Conservation (phyloP, 129 eudicot species). For the Saposhnikovia divaricata region DNA sequence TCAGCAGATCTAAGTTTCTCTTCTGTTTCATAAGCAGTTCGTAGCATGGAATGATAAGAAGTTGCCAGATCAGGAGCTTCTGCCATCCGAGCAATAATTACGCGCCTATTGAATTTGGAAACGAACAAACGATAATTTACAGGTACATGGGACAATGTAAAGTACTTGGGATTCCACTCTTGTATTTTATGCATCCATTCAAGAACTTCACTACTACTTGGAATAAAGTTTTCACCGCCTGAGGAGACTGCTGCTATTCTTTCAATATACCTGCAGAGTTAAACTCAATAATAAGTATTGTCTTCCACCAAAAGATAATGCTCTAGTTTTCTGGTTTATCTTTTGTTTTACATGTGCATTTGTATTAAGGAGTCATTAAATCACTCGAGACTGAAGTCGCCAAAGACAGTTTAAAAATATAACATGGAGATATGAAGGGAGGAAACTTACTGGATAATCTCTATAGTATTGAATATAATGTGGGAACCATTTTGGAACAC, state of each 20-base stretch:
- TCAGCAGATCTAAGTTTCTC: slow-evolving; percentile 57
- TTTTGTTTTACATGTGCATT: background rate
- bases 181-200: slow-evolving; percentile 87
- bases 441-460: slow-evolving; percentile 72
- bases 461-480: slow-evolving; percentile 61
- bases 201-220: slow-evolving; percentile 43
- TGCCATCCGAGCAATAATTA: slow-evolving; percentile 82
- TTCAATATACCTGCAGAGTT: slow-evolving; percentile 61
- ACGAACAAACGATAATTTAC: slow-evolving; percentile 48
- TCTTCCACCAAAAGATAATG: background rate
- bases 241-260: slow-evolving; percentile 79
- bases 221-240: slow-evolving; percentile 37
- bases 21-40: slow-evolving; percentile 69
- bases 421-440: background rate
- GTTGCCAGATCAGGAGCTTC: slow-evolving; percentile 82
- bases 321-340: background rate
- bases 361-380: background rate
- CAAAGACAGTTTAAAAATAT: background rate
- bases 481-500: slow-evolving; percentile 91
- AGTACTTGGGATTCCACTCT: slow-evolving; percentile 79
- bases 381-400: background rate
- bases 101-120: slow-evolving; percentile 66
- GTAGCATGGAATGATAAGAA: slow-evolving; percentile 65
- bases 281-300: background rate
- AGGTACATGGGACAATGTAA: slow-evolving; percentile 78